These are phyloP conservation scores for Aspergillus steynii DNA, from an alignment of 495 filamentous ascomycete genomes.

Conservation along the genomic window DNA sequence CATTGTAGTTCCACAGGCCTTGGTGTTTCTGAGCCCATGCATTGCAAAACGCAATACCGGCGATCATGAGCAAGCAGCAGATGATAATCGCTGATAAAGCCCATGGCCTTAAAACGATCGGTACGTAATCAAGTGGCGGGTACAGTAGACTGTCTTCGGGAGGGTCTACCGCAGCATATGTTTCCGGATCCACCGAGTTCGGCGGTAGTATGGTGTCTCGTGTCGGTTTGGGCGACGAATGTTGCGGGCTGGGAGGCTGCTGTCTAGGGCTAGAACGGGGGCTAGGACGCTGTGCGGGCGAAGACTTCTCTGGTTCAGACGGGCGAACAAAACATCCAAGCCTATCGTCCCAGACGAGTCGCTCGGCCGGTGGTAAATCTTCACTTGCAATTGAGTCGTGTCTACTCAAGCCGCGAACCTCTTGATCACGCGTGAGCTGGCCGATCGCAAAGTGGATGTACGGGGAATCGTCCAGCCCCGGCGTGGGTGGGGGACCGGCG, in stretches of 20 bases:
- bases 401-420: slow-evolving; percentile 38
- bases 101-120: slow-evolving; percentile 62
- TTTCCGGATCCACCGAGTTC: slow-evolving; percentile 44
- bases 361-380: slow-evolving; percentile 46
- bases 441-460: slow-evolving; percentile 74
- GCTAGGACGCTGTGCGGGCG: slow-evolving; percentile 8
- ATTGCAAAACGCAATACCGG: slow-evolving; percentile 69
- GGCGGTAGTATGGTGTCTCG: slow-evolving; percentile 22
- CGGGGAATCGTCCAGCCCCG: slow-evolving; percentile 65
- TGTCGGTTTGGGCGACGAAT: slow-evolving; percentile 8
- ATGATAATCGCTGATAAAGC: slow-evolving; percentile 58
- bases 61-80: slow-evolving; percentile 69
- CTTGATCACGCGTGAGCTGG: slow-evolving; percentile 68
- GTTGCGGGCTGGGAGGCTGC: slow-evolving; percentile 1
- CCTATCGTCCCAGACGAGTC: slow-evolving; percentile 51
- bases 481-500: slow-evolving; percentile 52
- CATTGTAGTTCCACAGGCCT: slow-evolving; percentile 66
- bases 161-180: slow-evolving; percentile 55
- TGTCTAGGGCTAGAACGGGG: neutral
- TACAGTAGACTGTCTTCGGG: slow-evolving; percentile 45
- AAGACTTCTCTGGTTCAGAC: slow-evolving; percentile 20
- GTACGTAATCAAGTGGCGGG: slow-evolving; percentile 63
- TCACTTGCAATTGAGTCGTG: slow-evolving; percentile 38
- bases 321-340: slow-evolving; percentile 47
- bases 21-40: slow-evolving; percentile 63